A percentile compares a stretch with the other conserved stretches of the same genome.
These are phyloP conservation scores for Debaryomyces subglobosus DNA, from an alignment of 1,139 yeast genomes.

Conservation along the genomic window DNA sequence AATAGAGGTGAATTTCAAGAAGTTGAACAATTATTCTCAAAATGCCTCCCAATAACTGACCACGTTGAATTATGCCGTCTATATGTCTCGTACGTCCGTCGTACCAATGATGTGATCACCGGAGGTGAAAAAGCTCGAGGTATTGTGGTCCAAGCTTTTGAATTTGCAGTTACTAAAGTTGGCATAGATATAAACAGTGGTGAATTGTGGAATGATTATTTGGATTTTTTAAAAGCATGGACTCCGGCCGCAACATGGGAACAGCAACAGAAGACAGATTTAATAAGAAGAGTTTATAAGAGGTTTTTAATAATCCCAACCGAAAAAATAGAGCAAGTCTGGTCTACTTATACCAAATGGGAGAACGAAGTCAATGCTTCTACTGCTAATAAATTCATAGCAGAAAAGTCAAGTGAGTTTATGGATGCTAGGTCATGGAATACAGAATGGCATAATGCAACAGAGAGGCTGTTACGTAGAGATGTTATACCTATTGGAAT, in stretches of 20 bases:
- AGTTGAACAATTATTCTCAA: conserved; percentile 66
- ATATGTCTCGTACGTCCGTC: conserved; percentile 77
- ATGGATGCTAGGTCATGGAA: conserved; percentile 86
- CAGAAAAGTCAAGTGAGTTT: conserved; percentile 82
- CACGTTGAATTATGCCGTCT: conserved; percentile 71
- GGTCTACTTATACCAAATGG: conserved; percentile 83
- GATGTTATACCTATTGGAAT: conserved; percentile 40
- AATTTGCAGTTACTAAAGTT: conserved; percentile 76
- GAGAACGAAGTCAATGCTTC: conserved; percentile 75
- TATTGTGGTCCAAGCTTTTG: conserved; percentile 79
- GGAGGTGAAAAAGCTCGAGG: conserved; percentile 87
- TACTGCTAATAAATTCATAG: conserved; percentile 83
- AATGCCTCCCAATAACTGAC: conserved; percentile 61
- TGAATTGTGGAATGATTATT: conserved; percentile 78
- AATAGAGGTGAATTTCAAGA: conserved; percentile 67
- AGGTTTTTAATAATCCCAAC: conserved; percentile 73
- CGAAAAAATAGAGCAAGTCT: conserved; percentile 70
- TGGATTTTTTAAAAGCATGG: conserved; percentile 79
- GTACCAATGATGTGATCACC: conserved; percentile 76
- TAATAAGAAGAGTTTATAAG: conserved; percentile 74
- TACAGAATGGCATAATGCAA: conserved; percentile 66
- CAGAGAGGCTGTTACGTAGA: conserved; percentile 45
- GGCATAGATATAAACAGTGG: conserved; percentile 79
- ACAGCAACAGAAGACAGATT: conserved; percentile 78
- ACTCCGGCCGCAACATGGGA: conserved; percentile 85